Conservation (phyloP, 1,284 basidiomycete genomes). For the Bondarzewia mesenterica region DNA sequence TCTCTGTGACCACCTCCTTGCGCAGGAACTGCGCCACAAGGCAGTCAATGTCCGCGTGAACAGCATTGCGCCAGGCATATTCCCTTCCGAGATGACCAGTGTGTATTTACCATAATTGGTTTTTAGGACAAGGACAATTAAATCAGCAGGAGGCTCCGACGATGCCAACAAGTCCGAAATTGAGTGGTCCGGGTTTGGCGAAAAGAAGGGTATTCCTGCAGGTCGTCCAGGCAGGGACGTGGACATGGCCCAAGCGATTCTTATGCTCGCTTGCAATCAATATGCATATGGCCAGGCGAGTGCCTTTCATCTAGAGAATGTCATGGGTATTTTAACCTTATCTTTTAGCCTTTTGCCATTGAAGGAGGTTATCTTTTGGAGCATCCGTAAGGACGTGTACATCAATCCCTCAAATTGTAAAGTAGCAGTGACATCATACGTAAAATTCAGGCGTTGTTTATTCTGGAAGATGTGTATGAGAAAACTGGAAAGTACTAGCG, state of each 20-base stretch:
- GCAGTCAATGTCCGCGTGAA: slow-evolving; percentile 29
- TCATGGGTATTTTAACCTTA: neutral
- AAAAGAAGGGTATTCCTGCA: slow-evolving; percentile 29
- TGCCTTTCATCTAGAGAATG: neutral
- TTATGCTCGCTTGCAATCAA: slow-evolving; percentile 26
- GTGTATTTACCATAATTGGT: slow-evolving; percentile 5
- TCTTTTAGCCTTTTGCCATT: slow-evolving; percentile 18
- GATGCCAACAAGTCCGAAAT: slow-evolving; percentile 28
- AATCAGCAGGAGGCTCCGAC: slow-evolving; percentile 21
- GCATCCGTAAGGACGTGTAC: slow-evolving; percentile 26
- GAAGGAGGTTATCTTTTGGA: slow-evolving; percentile 27
- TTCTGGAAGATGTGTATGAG: too few relatives aligned
- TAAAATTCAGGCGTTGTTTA: too few relatives aligned
- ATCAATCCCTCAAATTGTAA: too few relatives aligned
- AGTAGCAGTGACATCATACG: too few relatives aligned
- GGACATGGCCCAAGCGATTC: slow-evolving; percentile 29
- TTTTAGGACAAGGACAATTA: neutral
- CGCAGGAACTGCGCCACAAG: slow-evolving; percentile 26
- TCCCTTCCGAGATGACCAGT: slow-evolving; percentile 32
- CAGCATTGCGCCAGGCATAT: slow-evolving; percentile 29
- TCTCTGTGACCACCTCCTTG: slow-evolving; percentile 30
- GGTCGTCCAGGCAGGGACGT: slow-evolving; percentile 27
- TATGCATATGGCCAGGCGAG: slow-evolving; percentile 28
- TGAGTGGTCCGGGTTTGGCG: slow-evolving; percentile 20
- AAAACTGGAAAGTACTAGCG: too few relatives aligned